Conservation (phyloP, 495 filamentous ascomycete genomes). For the Aspergillus wentii region DNA sequence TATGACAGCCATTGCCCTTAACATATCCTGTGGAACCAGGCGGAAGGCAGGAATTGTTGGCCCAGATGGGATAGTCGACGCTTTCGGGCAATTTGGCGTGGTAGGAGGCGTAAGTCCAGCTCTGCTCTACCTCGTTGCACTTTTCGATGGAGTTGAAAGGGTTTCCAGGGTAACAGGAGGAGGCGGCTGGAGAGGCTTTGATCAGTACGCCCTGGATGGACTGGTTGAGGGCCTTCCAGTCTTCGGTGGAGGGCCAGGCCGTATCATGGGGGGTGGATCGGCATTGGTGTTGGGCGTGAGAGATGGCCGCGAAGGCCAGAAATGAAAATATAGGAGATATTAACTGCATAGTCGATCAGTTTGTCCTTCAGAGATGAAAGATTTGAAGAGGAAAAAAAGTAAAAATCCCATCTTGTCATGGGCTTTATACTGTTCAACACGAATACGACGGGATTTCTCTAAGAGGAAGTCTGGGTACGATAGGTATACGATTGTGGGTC, state of each 20-base stretch:
- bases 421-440: no score
- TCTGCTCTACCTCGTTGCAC: conserved; percentile 14
- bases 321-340: neutral
- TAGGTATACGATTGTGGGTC: no score
- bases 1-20: conserved; percentile 12
- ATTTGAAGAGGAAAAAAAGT: no score
- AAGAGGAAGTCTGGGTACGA: no score
- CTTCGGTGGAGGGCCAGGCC: conserved; percentile 18
- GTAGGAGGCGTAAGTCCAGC: conserved; percentile 17
- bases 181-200: conserved; percentile 15
- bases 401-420: no score
- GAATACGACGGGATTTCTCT: no score
- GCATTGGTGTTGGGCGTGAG: conserved; percentile 5
- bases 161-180: conserved; percentile 22
- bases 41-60: conserved; percentile 22
- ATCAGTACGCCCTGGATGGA: conserved; percentile 16
- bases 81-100: conserved; percentile 17
- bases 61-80: conserved; percentile 16
- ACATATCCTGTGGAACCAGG: conserved; percentile 12
- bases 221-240: conserved; percentile 22
- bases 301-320: neutral
- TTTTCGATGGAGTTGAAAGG: conserved; percentile 10
- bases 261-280: conserved; percentile 14
- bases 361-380: no score
- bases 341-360: no score